Base-by-base conservation (phyloP, 805 yeast genomes). In the Ogataea pilisensis region DNA sequence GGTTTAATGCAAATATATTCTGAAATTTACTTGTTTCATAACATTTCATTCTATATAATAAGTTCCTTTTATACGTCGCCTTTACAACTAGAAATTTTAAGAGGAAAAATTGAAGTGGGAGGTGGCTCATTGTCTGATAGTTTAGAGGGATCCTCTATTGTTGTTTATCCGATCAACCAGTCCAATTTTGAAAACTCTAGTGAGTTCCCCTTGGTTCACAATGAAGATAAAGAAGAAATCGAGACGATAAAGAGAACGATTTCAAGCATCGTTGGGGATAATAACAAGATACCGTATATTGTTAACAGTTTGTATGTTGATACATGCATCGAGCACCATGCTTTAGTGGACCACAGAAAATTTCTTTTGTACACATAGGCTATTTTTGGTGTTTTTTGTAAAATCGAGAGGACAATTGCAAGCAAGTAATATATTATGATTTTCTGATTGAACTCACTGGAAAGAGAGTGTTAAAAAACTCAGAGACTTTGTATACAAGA, bases 41-140 rank as follows among this genome's bases (percentile, higher is more conserved):
- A 58, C 3, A 51, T 71, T 13, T 51, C 37, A 1, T 64, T 73
- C 27, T 66, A 50, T 40, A 45, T 76, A 2, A 50, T 61, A 6
- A 8, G 12, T 8, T 47, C 37, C n/a, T 35, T 16, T 32, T 13
- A 6, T 9, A 13, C 36, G 31, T 37, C 41, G 22, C 36, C 41
- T 17, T 37, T 43, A 30, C 25, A 46, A 21, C 31, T 46, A 13
- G 43, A 45, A 11, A 45, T 51, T 17, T 20, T 59, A 13, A 29
- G 39, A 24, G 28, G 42, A 6, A 56, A 60, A 22, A 62, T 74
- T 13, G 62, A 65, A 25, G 51, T 58, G 18, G 68, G 74, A 36
- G 81, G 77, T 19, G 85, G 79, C 1, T 60, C 57, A 2, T 34
- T 66, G 4, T 53, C 67, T 0, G 44, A 50, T 3, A 41, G 47